Evolutionary conservation across 345 rosid species (phyloP).

Genomic region (Populus simonii): DNA sequence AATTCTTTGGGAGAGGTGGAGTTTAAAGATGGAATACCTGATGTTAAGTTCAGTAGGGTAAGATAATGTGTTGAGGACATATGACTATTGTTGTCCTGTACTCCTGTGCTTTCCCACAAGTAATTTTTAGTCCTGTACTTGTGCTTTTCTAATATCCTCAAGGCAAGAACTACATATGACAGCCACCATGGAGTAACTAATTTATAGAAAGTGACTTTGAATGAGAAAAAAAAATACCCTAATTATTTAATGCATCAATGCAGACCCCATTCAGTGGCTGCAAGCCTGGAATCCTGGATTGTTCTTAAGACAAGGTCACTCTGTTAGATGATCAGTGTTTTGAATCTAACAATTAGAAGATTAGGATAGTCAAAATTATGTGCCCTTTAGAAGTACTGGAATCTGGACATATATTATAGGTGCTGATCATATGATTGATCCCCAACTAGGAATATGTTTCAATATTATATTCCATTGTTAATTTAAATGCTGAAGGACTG

Average conservation of each 20-base stretch:
- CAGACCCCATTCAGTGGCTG: not conserved
- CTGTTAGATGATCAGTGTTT: not conserved
- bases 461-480: not conserved
- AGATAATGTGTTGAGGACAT: slow-evolving; percentile 26
- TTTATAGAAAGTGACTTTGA: not conserved
- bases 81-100: not conserved
- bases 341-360: not conserved
- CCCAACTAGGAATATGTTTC: not conserved
- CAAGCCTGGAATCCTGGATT: not conserved
- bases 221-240: not conserved
- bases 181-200: not conserved
- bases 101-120: not conserved
- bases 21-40: slow-evolving; percentile 79
- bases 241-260: not conserved
- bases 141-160: not conserved
- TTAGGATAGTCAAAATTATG: not conserved
- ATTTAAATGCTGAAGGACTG: not conserved
- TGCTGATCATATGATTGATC: slow-evolving; percentile 2
- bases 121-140: not conserved
- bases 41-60: slow-evolving; percentile 91
- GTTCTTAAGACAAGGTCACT: not conserved
- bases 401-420: not conserved
- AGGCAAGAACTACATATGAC: slow-evolving; percentile 2
- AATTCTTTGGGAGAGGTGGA: slow-evolving; percentile 78
- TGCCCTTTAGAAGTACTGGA: not conserved